phyloP scores from a whole-genome alignment of 2,329 filamentous ascomycete genomes.

The Teratosphaeria nubilosa region DNA sequence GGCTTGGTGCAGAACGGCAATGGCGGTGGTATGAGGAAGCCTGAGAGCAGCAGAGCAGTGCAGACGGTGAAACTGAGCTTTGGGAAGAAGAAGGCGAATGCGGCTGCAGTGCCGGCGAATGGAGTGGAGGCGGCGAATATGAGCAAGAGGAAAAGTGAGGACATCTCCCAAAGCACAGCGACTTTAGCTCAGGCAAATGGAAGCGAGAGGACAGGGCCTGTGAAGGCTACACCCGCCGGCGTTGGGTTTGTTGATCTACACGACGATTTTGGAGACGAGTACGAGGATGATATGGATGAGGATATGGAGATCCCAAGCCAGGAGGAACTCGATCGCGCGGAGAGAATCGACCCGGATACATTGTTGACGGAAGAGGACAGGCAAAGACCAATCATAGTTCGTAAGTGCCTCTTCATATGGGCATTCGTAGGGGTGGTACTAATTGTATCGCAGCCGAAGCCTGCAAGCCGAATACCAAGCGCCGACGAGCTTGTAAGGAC shows the following conservation, averaged over 20 bases:
- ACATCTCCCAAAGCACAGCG: constrained; percentile 12
- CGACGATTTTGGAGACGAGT: constrained; percentile 45
- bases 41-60: constrained; percentile 11
- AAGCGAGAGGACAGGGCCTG: constrained; percentile 28
- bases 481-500: constrained; percentile 91
- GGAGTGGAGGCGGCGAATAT: constrained; percentile 22
- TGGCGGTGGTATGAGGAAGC: constrained; percentile 60
- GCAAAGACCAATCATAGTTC: constrained; percentile 64
- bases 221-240: constrained; percentile 40
- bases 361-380: constrained; percentile 80
- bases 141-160: constrained; percentile 24
- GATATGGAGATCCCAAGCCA: constrained; percentile 27
- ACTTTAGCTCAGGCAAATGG: constrained; percentile 23
- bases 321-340: constrained; percentile 50
- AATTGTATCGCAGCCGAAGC: constrained; percentile 53
- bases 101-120: constrained; percentile 29
- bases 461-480: constrained; percentile 81
- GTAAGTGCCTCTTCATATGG: constrained; percentile 36
- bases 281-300: constrained; percentile 25
- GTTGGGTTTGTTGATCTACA: constrained; percentile 59
- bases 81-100: constrained; percentile 45
- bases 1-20: constrained; percentile 53
- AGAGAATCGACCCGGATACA: constrained; percentile 83
- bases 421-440: neutral
- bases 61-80: constrained; percentile 46